Conservation (phyloP, 2,329 filamentous ascomycete genomes). For the Fusarium nisikadoi region DNA sequence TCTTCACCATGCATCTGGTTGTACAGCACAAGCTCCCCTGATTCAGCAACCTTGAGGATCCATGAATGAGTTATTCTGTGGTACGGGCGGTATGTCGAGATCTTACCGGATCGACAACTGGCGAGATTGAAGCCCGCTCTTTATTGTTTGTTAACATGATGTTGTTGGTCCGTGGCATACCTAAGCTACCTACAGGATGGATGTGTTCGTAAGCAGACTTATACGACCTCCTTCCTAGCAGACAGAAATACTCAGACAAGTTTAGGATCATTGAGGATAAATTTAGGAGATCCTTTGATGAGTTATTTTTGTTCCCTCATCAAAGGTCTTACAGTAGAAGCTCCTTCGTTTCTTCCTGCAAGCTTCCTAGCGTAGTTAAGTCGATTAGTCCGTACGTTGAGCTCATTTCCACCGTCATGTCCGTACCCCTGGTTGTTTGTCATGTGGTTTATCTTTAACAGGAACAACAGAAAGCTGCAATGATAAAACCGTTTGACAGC, state of each 20-base stretch:
- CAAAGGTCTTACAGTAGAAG: slow-evolving; percentile 11
- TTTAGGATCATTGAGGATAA: not conserved
- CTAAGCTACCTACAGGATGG: slow-evolving; percentile 7
- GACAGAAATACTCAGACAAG: not conserved
- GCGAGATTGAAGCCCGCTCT: slow-evolving; percentile 4
- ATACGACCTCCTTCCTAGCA: not conserved
- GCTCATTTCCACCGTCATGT: slow-evolving; percentile 45
- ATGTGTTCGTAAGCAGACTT: not conserved
- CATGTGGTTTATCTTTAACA: slow-evolving; percentile 12
- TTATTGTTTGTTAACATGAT: slow-evolving; percentile 5
- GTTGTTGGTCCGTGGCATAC: slow-evolving; percentile 27
- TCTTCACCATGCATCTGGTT: not conserved
- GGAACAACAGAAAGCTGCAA: not conserved
- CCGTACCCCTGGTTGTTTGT: slow-evolving; percentile 4
- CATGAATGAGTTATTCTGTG: not conserved
- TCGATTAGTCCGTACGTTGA: not conserved
- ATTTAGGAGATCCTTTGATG: not conserved
- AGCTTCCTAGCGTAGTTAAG: slow-evolving; percentile 33
- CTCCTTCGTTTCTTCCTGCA: slow-evolving; percentile 29
- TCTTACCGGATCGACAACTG: slow-evolving; percentile 27
- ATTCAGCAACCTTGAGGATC: not conserved
- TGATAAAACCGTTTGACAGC: not conserved
- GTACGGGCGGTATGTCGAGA: slow-evolving; percentile 15
- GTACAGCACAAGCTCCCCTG: not conserved
- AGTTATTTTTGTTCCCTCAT: not conserved